phyloP scores from a whole-genome alignment of 106 monocot genomes.

The Acanthochlamys bracteata region DNA sequence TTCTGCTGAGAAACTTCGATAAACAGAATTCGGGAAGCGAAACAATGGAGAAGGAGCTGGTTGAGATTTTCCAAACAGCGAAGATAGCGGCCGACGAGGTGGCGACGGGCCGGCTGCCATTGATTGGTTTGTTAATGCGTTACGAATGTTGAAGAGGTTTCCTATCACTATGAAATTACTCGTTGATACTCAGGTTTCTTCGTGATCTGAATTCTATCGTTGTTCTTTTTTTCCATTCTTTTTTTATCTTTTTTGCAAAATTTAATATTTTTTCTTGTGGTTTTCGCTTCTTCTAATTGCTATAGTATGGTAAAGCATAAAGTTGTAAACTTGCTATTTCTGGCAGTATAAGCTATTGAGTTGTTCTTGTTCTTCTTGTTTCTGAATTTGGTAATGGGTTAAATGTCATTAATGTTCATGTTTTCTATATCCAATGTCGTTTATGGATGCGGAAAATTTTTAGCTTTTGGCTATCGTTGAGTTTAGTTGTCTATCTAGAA shows the following conservation, averaged over 20 bases:
- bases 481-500: too few species aligned
- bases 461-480: too few species aligned
- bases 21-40: not conserved
- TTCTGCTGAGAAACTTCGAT: not conserved
- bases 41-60: slow-evolving; percentile 40
- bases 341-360: too few species aligned
- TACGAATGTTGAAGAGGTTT: slow-evolving; percentile 23
- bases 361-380: too few species aligned
- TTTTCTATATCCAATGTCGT: too few species aligned
- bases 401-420: too few species aligned
- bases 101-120: slow-evolving; percentile 22
- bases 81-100: slow-evolving; percentile 46
- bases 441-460: too few species aligned
- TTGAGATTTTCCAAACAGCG: slow-evolving; percentile 33
- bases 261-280: too few species aligned
- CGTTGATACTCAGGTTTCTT: slow-evolving; percentile 40
- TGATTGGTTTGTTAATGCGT: slow-evolving; percentile 41
- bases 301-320: too few species aligned
- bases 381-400: too few species aligned
- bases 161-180: slow-evolving; percentile 33
- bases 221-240: not conserved
- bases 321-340: too few species aligned
- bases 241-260: not conserved
- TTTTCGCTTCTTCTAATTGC: not conserved
- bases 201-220: not conserved